Evolutionary conservation across 331 rosid genomes (phyloP), one percentile per base, ranked within the genome.

Genomic region (Malus hybrid): DNA sequence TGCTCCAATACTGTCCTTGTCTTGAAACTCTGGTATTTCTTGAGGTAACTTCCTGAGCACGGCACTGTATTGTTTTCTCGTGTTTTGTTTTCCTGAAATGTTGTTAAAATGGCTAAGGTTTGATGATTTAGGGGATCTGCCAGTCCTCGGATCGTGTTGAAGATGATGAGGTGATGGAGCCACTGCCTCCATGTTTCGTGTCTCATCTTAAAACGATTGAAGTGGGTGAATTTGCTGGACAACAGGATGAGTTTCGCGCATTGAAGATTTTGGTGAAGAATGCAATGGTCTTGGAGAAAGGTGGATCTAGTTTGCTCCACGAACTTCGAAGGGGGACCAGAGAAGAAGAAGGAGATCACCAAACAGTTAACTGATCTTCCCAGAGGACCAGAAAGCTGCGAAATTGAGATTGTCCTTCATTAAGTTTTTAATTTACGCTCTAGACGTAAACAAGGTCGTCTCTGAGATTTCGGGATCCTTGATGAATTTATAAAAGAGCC

Each of bases 141-240:
- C n/a, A 5, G 34, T 68, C 22, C 61, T 70, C 44, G 34, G 5
- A 70, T 70, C 10, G 7, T 15, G 59, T 52, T 5, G 33, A 27
- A 69, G 73, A 46, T 69, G 73, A 9, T 50, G 44, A 22, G 31
- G 22, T 46, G 10, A 15, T 69, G 73, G 59, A 69, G 24, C 62
- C 62, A 5, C 36, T 69, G 73, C 73, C 73, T 50, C 73, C 73
- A 69, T 69, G 73, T 29, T 69, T 69, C 73, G 6, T 16, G 15
- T 44, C 60, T 13, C 34, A 4, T 15, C 22, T 69, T 9, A 69
- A 44, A 69, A 15, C 7, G 34, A 27, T 69, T 46, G 36, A 15
- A 46, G 59, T 15, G 5, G 10, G 16, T 24, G 24, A 46, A 13
- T 46, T 69, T 24, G 0, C 15, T 15, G 59, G 60, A 69, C n/a